Evolutionary conservation across 2,329 filamentous ascomycete species (phyloP).

Genomic region (Neofusicoccum umdonicola): DNA sequence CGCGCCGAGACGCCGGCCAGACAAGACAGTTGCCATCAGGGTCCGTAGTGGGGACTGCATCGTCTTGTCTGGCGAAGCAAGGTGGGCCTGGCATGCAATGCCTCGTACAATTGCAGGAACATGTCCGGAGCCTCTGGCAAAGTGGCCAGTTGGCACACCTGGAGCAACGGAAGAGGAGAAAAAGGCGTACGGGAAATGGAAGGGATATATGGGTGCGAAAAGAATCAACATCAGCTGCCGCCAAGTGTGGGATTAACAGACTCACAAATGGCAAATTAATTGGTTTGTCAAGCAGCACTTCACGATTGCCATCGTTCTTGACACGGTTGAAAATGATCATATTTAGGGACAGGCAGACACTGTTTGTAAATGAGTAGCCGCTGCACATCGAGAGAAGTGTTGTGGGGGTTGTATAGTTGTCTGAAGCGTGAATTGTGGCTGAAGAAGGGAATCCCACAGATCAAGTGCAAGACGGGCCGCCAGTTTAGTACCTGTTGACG

Average conservation of each 20-base stretch:
- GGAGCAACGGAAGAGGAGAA: neutral
- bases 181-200: conserved; percentile 63
- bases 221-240: conserved; percentile 89
- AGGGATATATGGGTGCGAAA: conserved; percentile 84
- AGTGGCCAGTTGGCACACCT: conserved; percentile 62
- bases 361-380: too few relatives aligned
- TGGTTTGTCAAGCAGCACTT: too few relatives aligned
- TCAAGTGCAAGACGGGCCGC: too few relatives aligned
- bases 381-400: too few relatives aligned
- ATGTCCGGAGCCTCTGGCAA: conserved; percentile 69
- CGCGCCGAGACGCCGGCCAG: neutral
- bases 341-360: too few relatives aligned
- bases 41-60: conserved; percentile 83
- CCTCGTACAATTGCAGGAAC: conserved; percentile 78
- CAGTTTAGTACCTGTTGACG: too few relatives aligned
- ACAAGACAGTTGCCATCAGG: conserved; percentile 54
- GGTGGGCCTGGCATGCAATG: conserved; percentile 94
- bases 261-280: too few relatives aligned
- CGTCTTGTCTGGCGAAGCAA: conserved; percentile 77
- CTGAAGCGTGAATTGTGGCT: too few relatives aligned
- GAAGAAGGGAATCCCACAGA: too few relatives aligned
- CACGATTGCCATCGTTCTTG: too few relatives aligned
- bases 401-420: too few relatives aligned
- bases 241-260: conserved; percentile 67
- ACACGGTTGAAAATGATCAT: too few relatives aligned